Conservation (phyloP, 1,139 yeast species). For the Lodderomyces theae region DNA sequence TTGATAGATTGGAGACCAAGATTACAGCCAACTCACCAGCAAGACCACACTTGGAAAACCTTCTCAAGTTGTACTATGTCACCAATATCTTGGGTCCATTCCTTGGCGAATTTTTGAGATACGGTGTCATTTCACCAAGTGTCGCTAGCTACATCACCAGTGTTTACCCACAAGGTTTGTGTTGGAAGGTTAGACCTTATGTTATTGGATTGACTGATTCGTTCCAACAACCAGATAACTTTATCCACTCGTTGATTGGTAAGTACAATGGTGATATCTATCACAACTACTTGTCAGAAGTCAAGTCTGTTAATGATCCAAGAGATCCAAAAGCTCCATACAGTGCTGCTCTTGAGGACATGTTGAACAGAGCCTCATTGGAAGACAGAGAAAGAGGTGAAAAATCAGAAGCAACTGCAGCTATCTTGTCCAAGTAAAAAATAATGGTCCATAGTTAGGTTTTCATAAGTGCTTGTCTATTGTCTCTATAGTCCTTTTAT, state of each 20-base stretch:
- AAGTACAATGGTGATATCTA: constrained; percentile 83
- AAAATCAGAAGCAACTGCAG: constrained; percentile 36
- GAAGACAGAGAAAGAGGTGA: constrained; percentile 51
- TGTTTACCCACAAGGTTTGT: constrained; percentile 42
- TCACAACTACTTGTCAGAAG: constrained; percentile 63
- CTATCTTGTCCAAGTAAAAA: constrained; percentile 13
- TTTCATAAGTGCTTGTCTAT: background rate
- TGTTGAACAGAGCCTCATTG: constrained; percentile 52
- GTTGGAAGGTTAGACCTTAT: constrained; percentile 59
- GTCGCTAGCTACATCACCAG: constrained; percentile 42
- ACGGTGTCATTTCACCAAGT: constrained; percentile 43
- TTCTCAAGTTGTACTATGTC: constrained; percentile 26
- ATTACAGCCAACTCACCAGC: constrained; percentile 15
- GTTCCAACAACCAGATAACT: constrained; percentile 80
- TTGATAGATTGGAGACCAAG: constrained; percentile 21
- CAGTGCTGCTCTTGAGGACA: constrained; percentile 45
- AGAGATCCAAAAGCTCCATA: constrained; percentile 61
- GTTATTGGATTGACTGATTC: constrained; percentile 86
- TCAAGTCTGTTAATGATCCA: constrained; percentile 53
- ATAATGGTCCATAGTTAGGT: no score
- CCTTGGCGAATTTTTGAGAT: constrained; percentile 74
- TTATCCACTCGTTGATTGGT: constrained; percentile 85
- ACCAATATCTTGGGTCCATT: constrained; percentile 69
- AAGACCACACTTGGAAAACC: constrained; percentile 15
- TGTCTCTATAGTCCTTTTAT: constrained; percentile 5